Percentiles rank a stretch among this genome's conserved stretches.
Conservation (phyloP, 2,329 filamentous ascomycete species). For the Endoconidiophora laricicola region DNA sequence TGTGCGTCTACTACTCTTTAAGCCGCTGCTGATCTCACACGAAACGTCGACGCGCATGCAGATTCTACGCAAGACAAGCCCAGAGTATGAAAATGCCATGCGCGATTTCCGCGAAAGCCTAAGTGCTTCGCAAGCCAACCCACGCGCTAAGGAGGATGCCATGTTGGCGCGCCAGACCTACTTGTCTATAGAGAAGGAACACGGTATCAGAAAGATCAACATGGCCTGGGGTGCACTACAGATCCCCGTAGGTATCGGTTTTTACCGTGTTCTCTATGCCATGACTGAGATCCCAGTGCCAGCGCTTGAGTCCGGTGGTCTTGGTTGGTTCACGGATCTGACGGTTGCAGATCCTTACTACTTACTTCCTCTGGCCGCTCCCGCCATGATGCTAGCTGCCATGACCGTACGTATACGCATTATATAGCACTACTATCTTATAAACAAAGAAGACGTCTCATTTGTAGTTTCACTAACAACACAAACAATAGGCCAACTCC, state of each 20-base stretch:
- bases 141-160: conserved; percentile 12
- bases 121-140: conserved; percentile 24
- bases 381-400: conserved; percentile 37
- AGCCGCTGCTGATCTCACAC: conserved; percentile 44
- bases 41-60: conserved; percentile 47
- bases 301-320: conserved; percentile 50
- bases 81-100: conserved; percentile 30
- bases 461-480: conserved; percentile 13
- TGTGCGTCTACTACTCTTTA: conserved; percentile 48
- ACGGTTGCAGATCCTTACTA: conserved; percentile 61
- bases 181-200: conserved; percentile 17
- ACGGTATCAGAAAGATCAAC: conserved; percentile 20
- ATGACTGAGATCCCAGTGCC: conserved; percentile 72
- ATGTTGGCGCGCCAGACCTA: conserved; percentile 18
- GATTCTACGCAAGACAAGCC: conserved; percentile 32
- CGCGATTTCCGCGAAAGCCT: conserved; percentile 30
- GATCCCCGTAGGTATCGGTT: conserved; percentile 59
- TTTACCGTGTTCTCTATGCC: conserved; percentile 58
- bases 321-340: conserved; percentile 67
- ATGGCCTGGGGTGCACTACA: conserved; percentile 26
- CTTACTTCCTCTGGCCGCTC: conserved; percentile 49
- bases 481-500: conserved; percentile 20
- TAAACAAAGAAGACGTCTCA: conserved; percentile 11
- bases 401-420: conserved; percentile 28
- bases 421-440: background rate